Evolutionary conservation across 2,329 filamentous ascomycete species (phyloP).

Genomic region (Paecilomyces formosus): DNA sequence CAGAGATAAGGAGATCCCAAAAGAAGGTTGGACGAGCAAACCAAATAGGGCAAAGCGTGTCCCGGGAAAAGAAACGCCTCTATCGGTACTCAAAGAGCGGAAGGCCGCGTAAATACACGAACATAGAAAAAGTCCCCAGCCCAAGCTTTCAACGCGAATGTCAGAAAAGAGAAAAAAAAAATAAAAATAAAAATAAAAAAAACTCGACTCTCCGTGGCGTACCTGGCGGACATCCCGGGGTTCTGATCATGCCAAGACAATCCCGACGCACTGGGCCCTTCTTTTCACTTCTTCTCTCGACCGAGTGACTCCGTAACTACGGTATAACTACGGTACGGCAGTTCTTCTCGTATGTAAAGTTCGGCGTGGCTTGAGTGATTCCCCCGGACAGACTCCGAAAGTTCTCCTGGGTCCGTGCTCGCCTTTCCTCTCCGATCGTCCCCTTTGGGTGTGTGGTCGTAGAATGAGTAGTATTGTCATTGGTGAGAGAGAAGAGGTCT

Average conservation of each 20-base stretch:
- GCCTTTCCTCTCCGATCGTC: too few species aligned
- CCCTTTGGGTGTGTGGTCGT: too few species aligned
- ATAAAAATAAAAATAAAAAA: too few species aligned
- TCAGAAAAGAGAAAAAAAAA: background rate
- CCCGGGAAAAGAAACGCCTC: too few species aligned
- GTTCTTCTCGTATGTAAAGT: too few species aligned
- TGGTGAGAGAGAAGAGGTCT: too few species aligned
- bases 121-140: background rate
- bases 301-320: too few species aligned
- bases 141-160: background rate
- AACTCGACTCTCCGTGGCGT: background rate
- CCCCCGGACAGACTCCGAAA: too few species aligned
- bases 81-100: background rate
- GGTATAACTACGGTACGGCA: too few species aligned
- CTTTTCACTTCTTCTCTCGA: background rate
- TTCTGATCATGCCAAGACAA: background rate
- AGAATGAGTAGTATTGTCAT: too few species aligned
- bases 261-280: background rate
- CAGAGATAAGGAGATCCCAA: background rate
- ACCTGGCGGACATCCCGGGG: background rate
- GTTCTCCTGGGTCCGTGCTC: too few species aligned
- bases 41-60: background rate
- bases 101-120: background rate
- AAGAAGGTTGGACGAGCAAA: background rate
- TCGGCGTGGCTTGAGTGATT: too few species aligned